These are phyloP conservation scores for Metschnikowia henanensis DNA, from an alignment of 805 yeast genomes.

Conservation along the genomic window DNA sequence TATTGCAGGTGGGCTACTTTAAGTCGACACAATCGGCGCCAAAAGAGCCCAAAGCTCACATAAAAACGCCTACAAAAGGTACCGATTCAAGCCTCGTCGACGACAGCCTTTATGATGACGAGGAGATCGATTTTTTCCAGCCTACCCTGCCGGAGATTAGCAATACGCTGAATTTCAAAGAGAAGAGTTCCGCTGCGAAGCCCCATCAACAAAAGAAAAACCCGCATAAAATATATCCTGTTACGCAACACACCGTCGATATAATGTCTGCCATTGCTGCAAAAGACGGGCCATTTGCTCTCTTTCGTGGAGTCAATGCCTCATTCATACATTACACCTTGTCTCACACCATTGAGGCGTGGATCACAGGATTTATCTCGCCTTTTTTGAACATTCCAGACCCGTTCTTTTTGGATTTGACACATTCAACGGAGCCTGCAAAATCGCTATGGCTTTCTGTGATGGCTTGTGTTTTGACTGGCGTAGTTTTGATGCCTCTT, in stretches of 20 bases:
- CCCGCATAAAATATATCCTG: slow-evolving; percentile 48
- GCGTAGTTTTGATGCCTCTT: slow-evolving; percentile 72
- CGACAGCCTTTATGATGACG: slow-evolving; percentile 18
- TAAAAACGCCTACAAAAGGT: neutral
- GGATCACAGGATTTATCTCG: slow-evolving; percentile 87
- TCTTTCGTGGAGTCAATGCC: slow-evolving; percentile 75
- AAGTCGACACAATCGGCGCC: slow-evolving; percentile 21
- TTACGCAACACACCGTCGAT: slow-evolving; percentile 61
- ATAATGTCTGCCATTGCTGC: slow-evolving; percentile 62
- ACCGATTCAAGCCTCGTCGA: neutral
- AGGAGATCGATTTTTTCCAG: slow-evolving; percentile 40
- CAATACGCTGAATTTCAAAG: neutral
- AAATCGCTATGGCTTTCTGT: slow-evolving; percentile 67
- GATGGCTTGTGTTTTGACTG: slow-evolving; percentile 70
- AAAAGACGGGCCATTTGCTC: slow-evolving; percentile 69
- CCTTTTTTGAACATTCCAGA: slow-evolving; percentile 84
- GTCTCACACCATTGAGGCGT: slow-evolving; percentile 77
- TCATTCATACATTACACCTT: slow-evolving; percentile 77
- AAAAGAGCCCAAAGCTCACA: neutral
- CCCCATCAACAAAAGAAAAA: slow-evolving; percentile 1
- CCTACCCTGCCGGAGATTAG: slow-evolving; percentile 5
- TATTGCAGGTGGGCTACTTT: slow-evolving; percentile 79
- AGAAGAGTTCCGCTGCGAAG: neutral
- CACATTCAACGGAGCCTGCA: slow-evolving; percentile 76
- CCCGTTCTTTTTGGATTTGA: slow-evolving; percentile 79